These are phyloP conservation scores for Cercospora sp. DNA, from an alignment of 2,329 filamentous ascomycete species.

Conservation along the genomic window DNA sequence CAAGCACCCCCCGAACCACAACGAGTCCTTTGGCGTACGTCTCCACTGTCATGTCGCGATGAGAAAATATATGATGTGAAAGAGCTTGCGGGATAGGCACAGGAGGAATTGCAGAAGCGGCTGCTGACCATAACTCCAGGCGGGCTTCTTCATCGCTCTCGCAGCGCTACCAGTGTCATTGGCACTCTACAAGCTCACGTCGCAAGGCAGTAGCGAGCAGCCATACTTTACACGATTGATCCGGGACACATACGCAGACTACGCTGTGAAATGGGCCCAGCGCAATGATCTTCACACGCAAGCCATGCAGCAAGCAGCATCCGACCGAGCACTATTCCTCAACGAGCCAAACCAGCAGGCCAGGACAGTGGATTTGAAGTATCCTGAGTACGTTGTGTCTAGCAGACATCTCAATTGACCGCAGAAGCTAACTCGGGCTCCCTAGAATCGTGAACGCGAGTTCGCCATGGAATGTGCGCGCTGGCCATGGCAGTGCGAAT, in stretches of 20 bases:
- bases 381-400: conserved; percentile 60
- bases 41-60: background rate
- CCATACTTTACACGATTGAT: conserved; percentile 54
- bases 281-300: conserved; percentile 62
- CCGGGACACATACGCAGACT: conserved; percentile 57
- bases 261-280: conserved; percentile 54
- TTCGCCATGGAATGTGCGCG: conserved; percentile 63
- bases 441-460: conserved; percentile 50
- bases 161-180: conserved; percentile 48
- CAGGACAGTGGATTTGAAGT: conserved; percentile 55
- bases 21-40: conserved; percentile 56
- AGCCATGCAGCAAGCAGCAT: conserved; percentile 62
- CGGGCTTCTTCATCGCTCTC: conserved; percentile 51
- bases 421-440: background rate
- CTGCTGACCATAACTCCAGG: conserved; percentile 35
- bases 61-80: background rate
- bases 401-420: background rate
- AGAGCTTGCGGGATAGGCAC: background rate
- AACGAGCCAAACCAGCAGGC: conserved; percentile 48
- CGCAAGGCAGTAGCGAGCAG: conserved; percentile 42
- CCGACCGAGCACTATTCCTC: conserved; percentile 61
- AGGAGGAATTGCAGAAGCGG: background rate
- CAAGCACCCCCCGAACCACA: conserved; percentile 39
- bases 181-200: conserved; percentile 49
- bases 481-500: conserved; percentile 59